Conservation (phyloP, 169 alveolate genomes). For the Plasmodium coatneyi region DNA sequence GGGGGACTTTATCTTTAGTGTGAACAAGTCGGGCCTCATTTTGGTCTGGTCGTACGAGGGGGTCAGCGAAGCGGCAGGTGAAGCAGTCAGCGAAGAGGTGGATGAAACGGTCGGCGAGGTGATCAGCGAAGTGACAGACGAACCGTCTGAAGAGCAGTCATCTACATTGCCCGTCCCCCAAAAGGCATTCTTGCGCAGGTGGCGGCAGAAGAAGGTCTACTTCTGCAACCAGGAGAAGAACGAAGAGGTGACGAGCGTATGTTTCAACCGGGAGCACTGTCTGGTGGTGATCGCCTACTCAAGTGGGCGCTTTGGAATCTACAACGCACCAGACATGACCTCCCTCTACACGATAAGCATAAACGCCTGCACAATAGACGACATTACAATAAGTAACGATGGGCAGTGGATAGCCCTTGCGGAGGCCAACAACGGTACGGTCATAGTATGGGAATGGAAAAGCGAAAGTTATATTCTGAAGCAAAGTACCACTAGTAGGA, state of each 20-base stretch:
- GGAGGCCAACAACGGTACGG: constrained; percentile 87
- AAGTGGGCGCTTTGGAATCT: constrained; percentile 82
- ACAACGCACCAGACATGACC: constrained; percentile 77
- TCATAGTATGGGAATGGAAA: constrained; percentile 99
- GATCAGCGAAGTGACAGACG: not conserved
- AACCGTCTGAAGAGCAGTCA: not conserved
- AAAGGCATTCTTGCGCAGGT: constrained; percentile 21
- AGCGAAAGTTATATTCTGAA: constrained; percentile 96
- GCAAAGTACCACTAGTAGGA: constrained; percentile 94
- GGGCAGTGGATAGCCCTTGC: constrained; percentile 95
- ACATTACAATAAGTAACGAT: constrained; percentile 80
- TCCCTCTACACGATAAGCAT: constrained; percentile 80
- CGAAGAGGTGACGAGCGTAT: constrained; percentile 76
- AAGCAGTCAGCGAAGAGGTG: not conserved
- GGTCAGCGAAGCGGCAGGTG: not conserved
- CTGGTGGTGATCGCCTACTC: constrained; percentile 82
- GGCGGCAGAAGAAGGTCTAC: constrained; percentile 82
- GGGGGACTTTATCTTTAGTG: constrained; percentile 84
- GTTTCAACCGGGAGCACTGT: constrained; percentile 76
- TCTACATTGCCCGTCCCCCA: not conserved
- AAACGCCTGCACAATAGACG: constrained; percentile 79
- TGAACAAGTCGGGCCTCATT: constrained; percentile 88
- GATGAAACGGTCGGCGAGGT: not conserved
- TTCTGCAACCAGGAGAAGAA: constrained; percentile 82
- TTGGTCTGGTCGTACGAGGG: constrained; percentile 83